Evolutionary conservation across 2,329 filamentous ascomycete species (phyloP).

Genomic region (Trichoderma hamatum): DNA sequence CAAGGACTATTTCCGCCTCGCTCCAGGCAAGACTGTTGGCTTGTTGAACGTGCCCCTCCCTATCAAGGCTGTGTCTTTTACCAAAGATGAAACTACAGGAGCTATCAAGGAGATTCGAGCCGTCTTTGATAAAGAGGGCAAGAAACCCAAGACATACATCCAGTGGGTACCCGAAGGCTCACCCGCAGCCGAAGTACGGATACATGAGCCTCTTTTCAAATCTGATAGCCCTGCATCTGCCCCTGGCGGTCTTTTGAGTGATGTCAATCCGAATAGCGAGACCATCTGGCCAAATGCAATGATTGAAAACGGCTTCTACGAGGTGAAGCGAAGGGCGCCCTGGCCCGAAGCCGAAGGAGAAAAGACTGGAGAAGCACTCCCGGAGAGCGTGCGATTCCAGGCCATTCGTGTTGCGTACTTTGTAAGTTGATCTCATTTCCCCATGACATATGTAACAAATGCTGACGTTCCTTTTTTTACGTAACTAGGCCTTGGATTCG

Average conservation of each 20-base stretch:
- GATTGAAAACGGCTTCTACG: constrained; percentile 77
- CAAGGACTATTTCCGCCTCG: constrained; percentile 77
- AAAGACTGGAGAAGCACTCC: constrained; percentile 53
- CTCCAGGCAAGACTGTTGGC: constrained; percentile 76
- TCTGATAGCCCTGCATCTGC: constrained; percentile 75
- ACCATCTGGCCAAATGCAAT: constrained; percentile 71
- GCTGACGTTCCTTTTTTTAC: neutral
- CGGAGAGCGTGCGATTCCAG: constrained; percentile 81
- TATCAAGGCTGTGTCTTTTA: constrained; percentile 69
- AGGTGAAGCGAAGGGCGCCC: constrained; percentile 70
- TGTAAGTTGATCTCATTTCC: constrained; percentile 41
- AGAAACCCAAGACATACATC: constrained; percentile 76
- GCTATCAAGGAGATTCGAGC: constrained; percentile 67
- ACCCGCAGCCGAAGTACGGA: constrained; percentile 68
- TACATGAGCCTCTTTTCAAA: constrained; percentile 81
- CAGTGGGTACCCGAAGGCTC: constrained; percentile 78
- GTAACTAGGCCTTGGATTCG: constrained; percentile 63
- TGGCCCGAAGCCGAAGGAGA: constrained; percentile 75
- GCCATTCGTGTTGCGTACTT: constrained; percentile 83
- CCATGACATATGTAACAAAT: neutral
- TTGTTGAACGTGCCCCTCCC: constrained; percentile 72
- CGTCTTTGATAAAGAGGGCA: constrained; percentile 66
- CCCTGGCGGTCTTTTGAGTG: constrained; percentile 75
- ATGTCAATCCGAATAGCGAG: constrained; percentile 81
- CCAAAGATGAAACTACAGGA: constrained; percentile 65